phyloP scores from a whole-genome alignment of 176 grass and related monocot genomes.

The Oryza glaberrima region DNA sequence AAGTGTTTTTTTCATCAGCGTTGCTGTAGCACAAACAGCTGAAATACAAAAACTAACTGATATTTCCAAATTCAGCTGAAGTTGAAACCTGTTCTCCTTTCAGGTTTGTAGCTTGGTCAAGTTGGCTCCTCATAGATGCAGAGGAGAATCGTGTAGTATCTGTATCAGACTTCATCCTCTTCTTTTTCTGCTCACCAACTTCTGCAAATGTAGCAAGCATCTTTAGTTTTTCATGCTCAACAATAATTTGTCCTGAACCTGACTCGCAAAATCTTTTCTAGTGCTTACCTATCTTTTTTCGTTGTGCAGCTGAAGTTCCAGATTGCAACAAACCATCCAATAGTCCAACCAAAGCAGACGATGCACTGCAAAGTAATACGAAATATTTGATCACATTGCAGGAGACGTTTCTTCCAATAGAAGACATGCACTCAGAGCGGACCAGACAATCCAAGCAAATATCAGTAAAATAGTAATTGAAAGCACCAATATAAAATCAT shows the following conservation, averaged over 20 bases:
- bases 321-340: slow-evolving; percentile 80
- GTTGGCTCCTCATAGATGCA: slow-evolving; percentile 78
- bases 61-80: slow-evolving; percentile 56
- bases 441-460: slow-evolving; percentile 19
- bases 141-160: slow-evolving; percentile 70
- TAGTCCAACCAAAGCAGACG: slow-evolving; percentile 54
- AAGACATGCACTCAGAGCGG: slow-evolving; percentile 7
- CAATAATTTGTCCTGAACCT: slow-evolving; percentile 24
- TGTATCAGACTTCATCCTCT: slow-evolving; percentile 83
- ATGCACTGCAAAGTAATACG: slow-evolving; percentile 54
- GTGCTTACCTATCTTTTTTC: slow-evolving; percentile 86
- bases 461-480: slow-evolving; percentile 13
- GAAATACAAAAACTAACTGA: slow-evolving; percentile 57
- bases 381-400: slow-evolving; percentile 22
- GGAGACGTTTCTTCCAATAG: slow-evolving; percentile 29
- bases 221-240: slow-evolving; percentile 23
- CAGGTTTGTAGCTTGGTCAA: slow-evolving; percentile 84
- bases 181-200: slow-evolving; percentile 81
- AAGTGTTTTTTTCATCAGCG: slow-evolving; percentile 19
- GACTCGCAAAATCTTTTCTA: slow-evolving; percentile 24
- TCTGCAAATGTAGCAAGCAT: slow-evolving; percentile 66
- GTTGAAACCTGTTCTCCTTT: slow-evolving; percentile 94
- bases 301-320: slow-evolving; percentile 67
- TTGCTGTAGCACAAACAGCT: slow-evolving; percentile 22
- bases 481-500: slow-evolving; percentile 20